A percentile compares a stretch with the other conserved stretches of the same genome.
These are phyloP conservation scores for Lasiodiplodia hormozganensis DNA, from an alignment of 2,329 filamentous ascomycete genomes.

Conservation along the genomic window DNA sequence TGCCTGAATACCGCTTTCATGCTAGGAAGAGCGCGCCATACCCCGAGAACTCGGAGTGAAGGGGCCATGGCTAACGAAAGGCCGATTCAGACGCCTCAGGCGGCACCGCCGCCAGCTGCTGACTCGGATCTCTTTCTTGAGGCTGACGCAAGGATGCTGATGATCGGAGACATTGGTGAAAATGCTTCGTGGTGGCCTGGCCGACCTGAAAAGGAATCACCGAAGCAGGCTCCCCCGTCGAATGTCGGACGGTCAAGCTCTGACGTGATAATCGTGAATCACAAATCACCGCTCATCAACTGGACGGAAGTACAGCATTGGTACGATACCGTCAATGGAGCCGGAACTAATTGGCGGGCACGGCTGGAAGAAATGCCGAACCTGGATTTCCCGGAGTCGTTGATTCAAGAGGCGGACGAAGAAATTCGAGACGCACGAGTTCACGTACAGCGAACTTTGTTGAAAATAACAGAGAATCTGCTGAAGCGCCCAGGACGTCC, in stretches of 20 bases:
- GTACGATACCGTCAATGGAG: constrained; percentile 74
- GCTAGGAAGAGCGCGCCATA: constrained; percentile 53
- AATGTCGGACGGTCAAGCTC: constrained; percentile 7
- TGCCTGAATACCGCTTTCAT: constrained; percentile 81
- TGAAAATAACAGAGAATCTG: constrained; percentile 80
- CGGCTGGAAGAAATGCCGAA: constrained; percentile 58
- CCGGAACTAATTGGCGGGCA: constrained; percentile 70
- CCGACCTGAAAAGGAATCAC: constrained; percentile 39
- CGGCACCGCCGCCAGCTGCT: background rate
- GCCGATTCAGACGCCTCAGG: background rate
- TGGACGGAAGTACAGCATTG: constrained; percentile 76
- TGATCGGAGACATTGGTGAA: constrained; percentile 78
- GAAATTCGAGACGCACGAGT: constrained; percentile 68
- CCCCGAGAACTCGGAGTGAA: constrained; percentile 53
- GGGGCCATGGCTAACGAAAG: constrained; percentile 40
- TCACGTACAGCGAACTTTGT: constrained; percentile 71
- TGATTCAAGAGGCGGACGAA: constrained; percentile 55
- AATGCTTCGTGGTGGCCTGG: constrained; percentile 86
- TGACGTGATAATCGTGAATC: constrained; percentile 53
- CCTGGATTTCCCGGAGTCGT: constrained; percentile 53
- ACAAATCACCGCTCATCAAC: constrained; percentile 73
- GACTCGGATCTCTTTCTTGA: constrained; percentile 12
- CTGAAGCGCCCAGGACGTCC: constrained; percentile 79
- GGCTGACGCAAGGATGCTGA: constrained; percentile 74
- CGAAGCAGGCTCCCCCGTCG: background rate